Evolutionary conservation across 2,329 filamentous ascomycete species (phyloP).

Genomic region (Venturia nashicola): DNA sequence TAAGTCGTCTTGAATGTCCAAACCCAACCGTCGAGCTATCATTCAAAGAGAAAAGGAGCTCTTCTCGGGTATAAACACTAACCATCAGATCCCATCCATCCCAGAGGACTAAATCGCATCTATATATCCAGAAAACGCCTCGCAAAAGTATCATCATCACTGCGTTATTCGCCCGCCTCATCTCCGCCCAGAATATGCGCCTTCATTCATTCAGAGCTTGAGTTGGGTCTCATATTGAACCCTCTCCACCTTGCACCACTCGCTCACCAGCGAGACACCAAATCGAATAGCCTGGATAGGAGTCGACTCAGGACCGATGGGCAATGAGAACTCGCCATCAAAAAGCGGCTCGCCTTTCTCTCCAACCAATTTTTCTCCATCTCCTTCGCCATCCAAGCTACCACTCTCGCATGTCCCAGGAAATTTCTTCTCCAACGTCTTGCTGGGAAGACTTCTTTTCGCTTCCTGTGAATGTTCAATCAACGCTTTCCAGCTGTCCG

Average conservation of each 20-base stretch:
- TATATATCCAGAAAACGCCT: not conserved
- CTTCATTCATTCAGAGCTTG: not conserved
- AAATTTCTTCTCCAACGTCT: conserved; percentile 23
- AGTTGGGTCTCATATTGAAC: conserved; percentile 9
- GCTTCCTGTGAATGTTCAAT: not conserved
- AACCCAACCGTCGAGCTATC: not conserved
- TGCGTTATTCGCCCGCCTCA: not conserved
- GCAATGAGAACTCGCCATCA: conserved; percentile 28
- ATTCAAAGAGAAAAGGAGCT: not conserved
- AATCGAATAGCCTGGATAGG: conserved; percentile 33
- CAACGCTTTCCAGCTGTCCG: not conserved
- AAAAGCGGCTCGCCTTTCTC: conserved; percentile 19
- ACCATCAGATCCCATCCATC: not conserved
- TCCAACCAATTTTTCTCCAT: conserved; percentile 20
- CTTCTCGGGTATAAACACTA: conserved; percentile 3
- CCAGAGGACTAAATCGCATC: not conserved
- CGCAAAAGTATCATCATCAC: not conserved
- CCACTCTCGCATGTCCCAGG: conserved; percentile 13
- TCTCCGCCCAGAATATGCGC: not conserved
- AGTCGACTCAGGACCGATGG: conserved; percentile 26
- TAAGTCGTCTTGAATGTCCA: not conserved
- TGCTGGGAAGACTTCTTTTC: conserved; percentile 19
- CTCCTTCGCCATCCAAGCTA: conserved; percentile 9
- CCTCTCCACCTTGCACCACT: conserved; percentile 23
- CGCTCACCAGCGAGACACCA: conserved; percentile 27